Evolutionary conservation across 805 yeast species (phyloP), one percentile per base, ranked within the genome.

Genomic region (Candida vaughaniae): DNA sequence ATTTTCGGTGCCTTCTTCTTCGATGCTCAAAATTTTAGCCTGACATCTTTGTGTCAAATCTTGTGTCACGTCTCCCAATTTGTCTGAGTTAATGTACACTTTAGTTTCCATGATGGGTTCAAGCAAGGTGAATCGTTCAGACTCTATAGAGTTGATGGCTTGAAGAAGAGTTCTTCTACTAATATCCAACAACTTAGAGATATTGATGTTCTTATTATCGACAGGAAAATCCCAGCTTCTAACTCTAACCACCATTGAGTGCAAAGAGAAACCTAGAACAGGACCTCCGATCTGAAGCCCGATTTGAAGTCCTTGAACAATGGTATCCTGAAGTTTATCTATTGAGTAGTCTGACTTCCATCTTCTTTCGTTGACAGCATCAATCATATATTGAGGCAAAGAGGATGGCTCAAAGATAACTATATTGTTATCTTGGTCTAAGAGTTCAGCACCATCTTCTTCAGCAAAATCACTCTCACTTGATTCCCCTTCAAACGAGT

Each of bases 101-200:
- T 69, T 69, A 4, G 89, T 81, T 23, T 74, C 69, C 97, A 93
- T 91, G 19, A 85, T 70, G 0, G 99, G 99, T 60, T 93, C 98
- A 58, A 91, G 66, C 1, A 90, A 58, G 1, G 81, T 72, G 53
- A 75, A 78, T 2, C 58, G 47, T 0, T 43, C 39, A 3, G 55
- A 59, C 22, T 25, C 36, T 16, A 29, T n/a, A 9, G 46, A 44
- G n/a, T 35, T 31, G 8, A 68, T 48, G n/a, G 49, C 53, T 18
- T 47, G 46, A 2, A 45, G 5, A 4, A 66, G 51, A 0, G 57
- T 71, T 31, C 69, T 62, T 36, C 72, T 56, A 5, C 73, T 69
- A 6, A 72, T 71, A 15, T 63, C 67, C 10, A 75, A 60, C 7
- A 78, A 47, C 2, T 62, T 66, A 0, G 78, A 66, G 3, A 54